Conservation (phyloP, 1,284 basidiomycete species). For the Boletus sp. region DNA sequence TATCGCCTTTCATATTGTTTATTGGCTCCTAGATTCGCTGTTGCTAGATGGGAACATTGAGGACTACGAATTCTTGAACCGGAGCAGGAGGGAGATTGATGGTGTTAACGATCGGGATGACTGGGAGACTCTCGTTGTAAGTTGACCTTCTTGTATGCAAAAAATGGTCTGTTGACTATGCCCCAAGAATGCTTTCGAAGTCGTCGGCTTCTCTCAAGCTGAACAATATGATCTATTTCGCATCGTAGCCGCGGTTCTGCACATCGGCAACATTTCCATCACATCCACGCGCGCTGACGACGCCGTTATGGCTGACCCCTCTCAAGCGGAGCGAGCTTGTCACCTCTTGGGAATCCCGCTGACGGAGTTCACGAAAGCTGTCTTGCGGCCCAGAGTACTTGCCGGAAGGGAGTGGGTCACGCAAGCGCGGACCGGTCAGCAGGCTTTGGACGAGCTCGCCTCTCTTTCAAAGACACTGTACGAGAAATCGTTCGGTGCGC, state of each 20-base stretch:
- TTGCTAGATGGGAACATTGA: slow-evolving; percentile 76
- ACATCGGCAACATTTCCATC: slow-evolving; percentile 93
- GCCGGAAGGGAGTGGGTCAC: slow-evolving; percentile 98
- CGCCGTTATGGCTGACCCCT: slow-evolving; percentile 79
- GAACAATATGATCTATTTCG: slow-evolving; percentile 96
- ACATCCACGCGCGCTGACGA: slow-evolving; percentile 84
- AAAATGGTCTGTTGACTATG: slow-evolving; percentile 10
- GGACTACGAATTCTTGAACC: slow-evolving; percentile 90
- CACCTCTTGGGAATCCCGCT: slow-evolving; percentile 93
- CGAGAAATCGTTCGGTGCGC: slow-evolving; percentile 92
- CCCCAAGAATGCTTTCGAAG: slow-evolving; percentile 70
- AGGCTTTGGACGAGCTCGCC: slow-evolving; percentile 91
- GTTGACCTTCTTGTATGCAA: not conserved
- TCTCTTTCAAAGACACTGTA: slow-evolving; percentile 96
- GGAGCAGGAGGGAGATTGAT: slow-evolving; percentile 87
- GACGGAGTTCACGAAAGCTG: slow-evolving; percentile 84
- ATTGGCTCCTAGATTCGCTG: slow-evolving; percentile 58
- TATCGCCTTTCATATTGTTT: slow-evolving; percentile 1
- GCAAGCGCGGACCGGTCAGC: slow-evolving; percentile 88
- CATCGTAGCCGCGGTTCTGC: slow-evolving; percentile 91
- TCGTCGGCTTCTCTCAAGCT: slow-evolving; percentile 80
- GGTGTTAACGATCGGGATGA: slow-evolving; percentile 93
- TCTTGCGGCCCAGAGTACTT: slow-evolving; percentile 85
- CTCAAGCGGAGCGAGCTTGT: slow-evolving; percentile 88
- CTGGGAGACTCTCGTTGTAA: slow-evolving; percentile 78